A percentile compares a stretch with the other conserved stretches of the same genome.
Conservation (phyloP, 2,329 filamentous ascomycete genomes). For the Ophiostoma ips region DNA sequence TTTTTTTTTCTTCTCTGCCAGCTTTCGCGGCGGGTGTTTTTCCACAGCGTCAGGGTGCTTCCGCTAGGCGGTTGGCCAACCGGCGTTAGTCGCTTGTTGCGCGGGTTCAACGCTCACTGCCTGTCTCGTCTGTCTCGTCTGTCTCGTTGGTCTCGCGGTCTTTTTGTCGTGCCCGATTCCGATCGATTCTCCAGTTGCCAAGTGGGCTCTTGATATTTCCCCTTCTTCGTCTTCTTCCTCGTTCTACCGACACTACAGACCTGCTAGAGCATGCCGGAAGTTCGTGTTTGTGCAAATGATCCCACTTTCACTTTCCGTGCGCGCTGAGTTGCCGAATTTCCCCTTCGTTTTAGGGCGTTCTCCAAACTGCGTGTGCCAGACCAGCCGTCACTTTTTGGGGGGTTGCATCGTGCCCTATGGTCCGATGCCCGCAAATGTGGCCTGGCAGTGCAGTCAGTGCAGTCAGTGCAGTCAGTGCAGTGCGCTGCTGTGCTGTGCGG, state of each 20-base stretch:
- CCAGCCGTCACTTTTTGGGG: not conserved
- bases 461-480: too few species aligned
- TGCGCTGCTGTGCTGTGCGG: not conserved
- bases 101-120: not conserved
- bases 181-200: not conserved
- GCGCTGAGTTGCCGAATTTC: too few species aligned
- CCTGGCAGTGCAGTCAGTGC: not conserved
- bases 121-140: not conserved
- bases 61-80: conserved; percentile 4
- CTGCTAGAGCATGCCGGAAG: not conserved
- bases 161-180: not conserved
- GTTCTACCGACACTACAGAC: too few species aligned
- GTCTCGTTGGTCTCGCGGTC: not conserved
- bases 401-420: conserved; percentile 9
- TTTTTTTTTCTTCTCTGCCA: not conserved
- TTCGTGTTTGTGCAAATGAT: not conserved
- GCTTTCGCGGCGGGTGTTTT: not conserved
- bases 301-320: not conserved
- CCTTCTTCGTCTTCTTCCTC: not conserved
- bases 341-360: not conserved
- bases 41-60: conserved; percentile 1
- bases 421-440: conserved; percentile 5
- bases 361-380: not conserved
- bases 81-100: conserved; percentile 3
- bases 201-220: not conserved